Base-by-base conservation (phyloP, 257 asterid species). In the Cynanchum wilfordii region DNA sequence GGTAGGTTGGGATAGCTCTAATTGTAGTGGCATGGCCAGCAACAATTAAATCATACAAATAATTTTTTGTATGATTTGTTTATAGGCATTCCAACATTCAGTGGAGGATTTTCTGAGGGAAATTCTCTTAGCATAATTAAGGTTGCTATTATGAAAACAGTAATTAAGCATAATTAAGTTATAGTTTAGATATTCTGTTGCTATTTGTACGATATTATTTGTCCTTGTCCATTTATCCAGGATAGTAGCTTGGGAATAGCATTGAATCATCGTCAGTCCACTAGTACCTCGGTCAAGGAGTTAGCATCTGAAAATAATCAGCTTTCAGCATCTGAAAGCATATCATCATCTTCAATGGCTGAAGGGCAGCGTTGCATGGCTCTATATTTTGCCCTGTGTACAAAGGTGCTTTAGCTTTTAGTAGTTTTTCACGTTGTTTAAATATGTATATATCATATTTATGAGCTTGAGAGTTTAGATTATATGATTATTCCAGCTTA, bases 361-460 rank as follows among this genome's bases (percentile, higher is more conserved):
- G 98, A 89, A 75, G 96, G 84, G 76, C 98, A 87, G 82, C 91
- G 95, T 55, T 83, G 89, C 88, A 84, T 89, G 93, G 88, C 97
- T 25, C 88, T 95, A 36, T 95, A 90, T 83, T 95, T 95, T 72
- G 99, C 99, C 16, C 83, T 95, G 74, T 95, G 99, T 78, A 95
- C 99, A 72, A 95, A 95, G 99, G 99, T 95, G 73, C 38, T 44
- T 10, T 44, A 24, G 22, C 20, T 29, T 24, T 9, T 0, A 6
- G 44, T 24, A 49, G 72, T 2, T 19, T 54, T 54, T 6, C 8
- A 7, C 10, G n/a, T 27, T 54, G 59, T 54, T 42, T n/a, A 54
- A 20, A 5, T 54, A n/a, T 7, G 9, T 54, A 54, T 1, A 54
- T 54, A 5, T 6, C 7, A n/a, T 7, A 2, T 54, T n/a, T 54